phyloP scores from a whole-genome alignment of 208 protist genomes.

The Zelonia costaricensis region DNA sequence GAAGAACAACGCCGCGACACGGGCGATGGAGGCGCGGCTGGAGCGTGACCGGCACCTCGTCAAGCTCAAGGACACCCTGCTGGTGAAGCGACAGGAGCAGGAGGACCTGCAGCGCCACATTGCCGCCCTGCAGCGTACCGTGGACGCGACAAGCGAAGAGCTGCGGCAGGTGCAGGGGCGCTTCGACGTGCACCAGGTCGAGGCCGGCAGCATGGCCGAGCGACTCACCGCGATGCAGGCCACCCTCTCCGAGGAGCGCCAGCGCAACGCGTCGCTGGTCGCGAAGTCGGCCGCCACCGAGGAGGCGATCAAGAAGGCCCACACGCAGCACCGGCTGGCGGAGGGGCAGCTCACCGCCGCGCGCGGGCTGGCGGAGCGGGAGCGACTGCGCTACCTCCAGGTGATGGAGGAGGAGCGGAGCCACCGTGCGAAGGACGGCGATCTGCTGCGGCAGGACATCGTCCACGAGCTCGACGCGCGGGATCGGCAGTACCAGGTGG shows the following conservation, averaged over 20 bases:
- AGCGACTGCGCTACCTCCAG: constrained; percentile 52
- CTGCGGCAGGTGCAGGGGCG: constrained; percentile 51
- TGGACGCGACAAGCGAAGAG: constrained; percentile 60
- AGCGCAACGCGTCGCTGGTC: constrained; percentile 41
- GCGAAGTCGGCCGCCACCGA: constrained; percentile 36
- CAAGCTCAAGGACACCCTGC: constrained; percentile 55
- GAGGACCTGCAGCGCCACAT: constrained; percentile 79
- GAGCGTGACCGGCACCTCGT: constrained; percentile 34
- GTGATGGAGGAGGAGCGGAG: constrained; percentile 78
- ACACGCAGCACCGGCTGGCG: constrained; percentile 32
- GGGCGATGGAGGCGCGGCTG: constrained; percentile 39
- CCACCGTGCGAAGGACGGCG: constrained; percentile 45
- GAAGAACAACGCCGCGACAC: constrained; percentile 39
- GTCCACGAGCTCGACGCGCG: constrained; percentile 56
- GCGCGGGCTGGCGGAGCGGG: constrained; percentile 48
- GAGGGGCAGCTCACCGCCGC: constrained; percentile 48
- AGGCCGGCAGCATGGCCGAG: constrained; percentile 34
- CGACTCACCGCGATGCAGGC: constrained; percentile 40
- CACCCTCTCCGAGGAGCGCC: constrained; percentile 48
- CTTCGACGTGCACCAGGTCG: constrained; percentile 49
- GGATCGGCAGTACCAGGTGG: constrained; percentile 50
- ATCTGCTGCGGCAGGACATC: constrained; percentile 70
- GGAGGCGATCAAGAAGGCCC: constrained; percentile 36
- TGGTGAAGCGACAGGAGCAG: constrained; percentile 57
- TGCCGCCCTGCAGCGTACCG: constrained; percentile 56